Evolutionary conservation across 139 green algal species (phyloP).

Genomic region (Spirogloea muscicola): DNA sequence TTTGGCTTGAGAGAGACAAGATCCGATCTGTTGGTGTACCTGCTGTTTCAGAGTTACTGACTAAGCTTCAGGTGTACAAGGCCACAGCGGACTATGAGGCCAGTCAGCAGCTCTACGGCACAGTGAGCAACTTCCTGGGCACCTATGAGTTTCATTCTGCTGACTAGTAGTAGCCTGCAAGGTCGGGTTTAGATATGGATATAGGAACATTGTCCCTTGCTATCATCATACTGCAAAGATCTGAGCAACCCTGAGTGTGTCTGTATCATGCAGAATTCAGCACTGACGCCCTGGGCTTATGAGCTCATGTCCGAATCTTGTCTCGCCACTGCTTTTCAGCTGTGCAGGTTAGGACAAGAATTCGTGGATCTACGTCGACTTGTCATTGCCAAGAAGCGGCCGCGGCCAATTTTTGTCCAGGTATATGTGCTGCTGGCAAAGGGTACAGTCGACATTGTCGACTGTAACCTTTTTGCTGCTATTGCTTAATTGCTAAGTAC

Average conservation of each 20-base stretch:
- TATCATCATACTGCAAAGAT: too few species aligned
- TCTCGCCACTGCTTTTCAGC: not conserved
- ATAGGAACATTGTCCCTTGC: too few species aligned
- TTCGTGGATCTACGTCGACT: conserved; percentile 19
- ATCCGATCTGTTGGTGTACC: conserved; percentile 14
- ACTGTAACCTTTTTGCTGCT: too few species aligned
- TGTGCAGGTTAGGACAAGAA: not conserved
- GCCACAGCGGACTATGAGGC: conserved; percentile 9
- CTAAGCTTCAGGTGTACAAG: conserved; percentile 27
- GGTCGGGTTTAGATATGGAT: too few species aligned
- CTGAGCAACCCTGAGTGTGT: too few species aligned
- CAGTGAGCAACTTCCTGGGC: not conserved
- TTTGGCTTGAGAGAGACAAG: too few species aligned
- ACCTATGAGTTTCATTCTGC: too few species aligned
- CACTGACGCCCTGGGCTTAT: too few species aligned
- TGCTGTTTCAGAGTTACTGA: conserved; percentile 3
- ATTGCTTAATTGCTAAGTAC: too few species aligned
- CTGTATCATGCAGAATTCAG: too few species aligned
- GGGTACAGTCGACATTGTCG: not conserved
- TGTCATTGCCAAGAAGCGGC: conserved; percentile 16
- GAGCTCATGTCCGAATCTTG: too few species aligned
- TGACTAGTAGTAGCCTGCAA: too few species aligned
- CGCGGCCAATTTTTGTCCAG: conserved; percentile 27
- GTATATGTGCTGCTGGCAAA: not conserved
- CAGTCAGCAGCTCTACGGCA: not conserved